Evolutionary conservation across 768 basidiomycete species (phyloP).

Genomic region (Chlorophyllum brunneum): DNA sequence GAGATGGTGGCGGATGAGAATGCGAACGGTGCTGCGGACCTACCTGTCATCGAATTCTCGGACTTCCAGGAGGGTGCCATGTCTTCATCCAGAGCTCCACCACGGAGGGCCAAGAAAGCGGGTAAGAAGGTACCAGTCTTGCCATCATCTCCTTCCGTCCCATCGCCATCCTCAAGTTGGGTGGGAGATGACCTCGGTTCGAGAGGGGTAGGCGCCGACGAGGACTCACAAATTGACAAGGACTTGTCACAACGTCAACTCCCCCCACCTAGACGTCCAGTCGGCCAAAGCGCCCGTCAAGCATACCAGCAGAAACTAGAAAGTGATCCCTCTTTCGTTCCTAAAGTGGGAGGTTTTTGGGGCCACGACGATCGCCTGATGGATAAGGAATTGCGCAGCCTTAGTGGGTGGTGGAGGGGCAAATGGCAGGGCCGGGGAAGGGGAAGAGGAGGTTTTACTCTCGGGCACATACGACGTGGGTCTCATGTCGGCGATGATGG

Average conservation of each 20-base stretch:
- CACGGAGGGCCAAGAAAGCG: conserved; percentile 40
- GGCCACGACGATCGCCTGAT: conserved; percentile 89
- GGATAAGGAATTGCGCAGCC: conserved; percentile 75
- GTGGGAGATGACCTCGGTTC: too few species aligned
- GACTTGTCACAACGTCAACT: conserved; percentile 5
- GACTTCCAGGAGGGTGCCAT: conserved; percentile 48
- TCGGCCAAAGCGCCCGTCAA: conserved; percentile 70
- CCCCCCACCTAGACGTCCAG: conserved; percentile 29
- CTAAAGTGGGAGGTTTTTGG: conserved; percentile 91
- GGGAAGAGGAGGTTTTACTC: conserved; percentile 35
- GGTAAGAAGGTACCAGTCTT: conserved; percentile 21
- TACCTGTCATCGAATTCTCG: conserved; percentile 81
- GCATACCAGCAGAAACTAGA: conserved; percentile 83
- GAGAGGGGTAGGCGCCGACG: not conserved
- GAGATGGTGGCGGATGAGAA: conserved; percentile 81
- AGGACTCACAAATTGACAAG: conserved; percentile 2
- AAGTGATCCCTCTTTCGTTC: conserved; percentile 83
- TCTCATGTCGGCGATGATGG: conserved; percentile 47
- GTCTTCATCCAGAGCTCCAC: conserved; percentile 23
- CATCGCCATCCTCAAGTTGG: too few species aligned
- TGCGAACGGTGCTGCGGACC: conserved; percentile 55
- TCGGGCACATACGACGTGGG: conserved; percentile 41
- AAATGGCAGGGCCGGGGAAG: conserved; percentile 70
- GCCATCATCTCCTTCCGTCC: not conserved
- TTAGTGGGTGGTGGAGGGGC: conserved; percentile 88